Conservation (phyloP, 441 rosid genomes). For the Populus hybrid region DNA sequence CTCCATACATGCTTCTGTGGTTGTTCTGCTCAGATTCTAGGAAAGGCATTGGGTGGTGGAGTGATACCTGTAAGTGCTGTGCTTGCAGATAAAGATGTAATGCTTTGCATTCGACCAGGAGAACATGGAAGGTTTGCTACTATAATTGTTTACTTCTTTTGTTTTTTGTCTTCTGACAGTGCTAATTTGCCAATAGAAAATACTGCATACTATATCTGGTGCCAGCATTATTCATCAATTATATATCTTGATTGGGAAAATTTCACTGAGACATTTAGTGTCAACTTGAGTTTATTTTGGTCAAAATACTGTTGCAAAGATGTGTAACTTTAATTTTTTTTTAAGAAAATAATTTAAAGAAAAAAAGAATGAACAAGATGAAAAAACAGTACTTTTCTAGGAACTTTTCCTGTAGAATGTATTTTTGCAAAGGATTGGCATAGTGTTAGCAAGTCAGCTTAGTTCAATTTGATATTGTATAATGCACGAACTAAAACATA, state of each 20-base stretch:
- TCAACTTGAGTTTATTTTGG: not conserved
- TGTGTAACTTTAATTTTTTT: not conserved
- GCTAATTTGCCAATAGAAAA: not conserved
- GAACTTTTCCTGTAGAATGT: not conserved
- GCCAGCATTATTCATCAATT: not conserved
- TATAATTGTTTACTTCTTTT: constrained; percentile 2
- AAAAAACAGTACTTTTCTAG: not conserved
- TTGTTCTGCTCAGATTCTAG: constrained; percentile 55
- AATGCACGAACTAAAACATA: too few relatives aligned
- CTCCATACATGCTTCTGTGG: constrained; percentile 3
- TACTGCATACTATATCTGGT: not conserved
- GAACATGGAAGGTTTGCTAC: constrained; percentile 85
- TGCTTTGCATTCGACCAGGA: constrained; percentile 95
- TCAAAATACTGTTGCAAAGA: not conserved
- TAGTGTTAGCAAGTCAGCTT: too few relatives aligned
- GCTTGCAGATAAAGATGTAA: constrained; percentile 79
- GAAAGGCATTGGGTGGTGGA: constrained; percentile 99
- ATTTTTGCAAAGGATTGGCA: too few relatives aligned
- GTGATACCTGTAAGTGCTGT: constrained; percentile 95
- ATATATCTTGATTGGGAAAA: not conserved
- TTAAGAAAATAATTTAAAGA: too few relatives aligned
- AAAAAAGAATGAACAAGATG: not conserved
- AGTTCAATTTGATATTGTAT: too few relatives aligned
- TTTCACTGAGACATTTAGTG: not conserved
- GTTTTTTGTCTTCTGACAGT: not conserved